Percentiles rank a stretch among this genome's conserved stretches.
These are phyloP conservation scores for Chalara sp. DNA, from an alignment of 2,329 filamentous ascomycete species.

Conservation along the genomic window DNA sequence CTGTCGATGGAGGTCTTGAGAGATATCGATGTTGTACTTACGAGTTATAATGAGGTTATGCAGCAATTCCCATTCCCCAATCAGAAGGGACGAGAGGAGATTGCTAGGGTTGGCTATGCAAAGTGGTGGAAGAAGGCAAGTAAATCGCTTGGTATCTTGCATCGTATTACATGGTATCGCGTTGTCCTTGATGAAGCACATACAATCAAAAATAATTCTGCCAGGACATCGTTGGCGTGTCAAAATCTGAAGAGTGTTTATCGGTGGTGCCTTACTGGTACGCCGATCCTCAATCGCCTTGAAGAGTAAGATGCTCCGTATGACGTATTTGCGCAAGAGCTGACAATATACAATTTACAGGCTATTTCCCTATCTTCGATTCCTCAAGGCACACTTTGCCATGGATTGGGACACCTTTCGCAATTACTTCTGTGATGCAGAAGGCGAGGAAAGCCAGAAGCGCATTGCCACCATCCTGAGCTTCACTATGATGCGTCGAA, in stretches of 20 bases:
- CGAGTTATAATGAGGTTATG: slow-evolving; percentile 22
- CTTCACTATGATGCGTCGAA: slow-evolving; percentile 46
- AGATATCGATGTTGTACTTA: slow-evolving; percentile 22
- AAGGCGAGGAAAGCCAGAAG: slow-evolving; percentile 12
- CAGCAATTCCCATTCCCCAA: slow-evolving; percentile 80
- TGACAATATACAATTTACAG: slow-evolving; percentile 9
- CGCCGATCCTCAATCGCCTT: slow-evolving; percentile 22
- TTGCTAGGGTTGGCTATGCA: slow-evolving; percentile 36
- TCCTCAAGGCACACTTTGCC: slow-evolving; percentile 22
- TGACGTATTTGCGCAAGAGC: not conserved
- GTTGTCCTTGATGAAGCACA: slow-evolving; percentile 53
- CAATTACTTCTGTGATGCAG: slow-evolving; percentile 23
- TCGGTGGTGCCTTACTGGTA: slow-evolving; percentile 27
- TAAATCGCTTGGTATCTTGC: slow-evolving; percentile 30
- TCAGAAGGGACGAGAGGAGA: slow-evolving; percentile 85
- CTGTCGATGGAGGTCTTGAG: slow-evolving; percentile 8
- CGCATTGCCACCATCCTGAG: slow-evolving; percentile 19
- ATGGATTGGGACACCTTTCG: slow-evolving; percentile 23
- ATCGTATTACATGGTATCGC: slow-evolving; percentile 38
- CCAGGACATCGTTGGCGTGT: slow-evolving; percentile 37
- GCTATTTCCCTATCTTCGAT: slow-evolving; percentile 26
- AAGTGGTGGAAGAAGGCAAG: slow-evolving; percentile 30
- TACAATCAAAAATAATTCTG: slow-evolving; percentile 42
- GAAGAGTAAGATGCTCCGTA: slow-evolving; percentile 20
- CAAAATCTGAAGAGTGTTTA: slow-evolving; percentile 26